A percentile compares a stretch with the other conserved stretches of the same genome.
phyloP scores from a whole-genome alignment of 768 basidiomycete genomes.

The Cystobasidium tubakii region DNA sequence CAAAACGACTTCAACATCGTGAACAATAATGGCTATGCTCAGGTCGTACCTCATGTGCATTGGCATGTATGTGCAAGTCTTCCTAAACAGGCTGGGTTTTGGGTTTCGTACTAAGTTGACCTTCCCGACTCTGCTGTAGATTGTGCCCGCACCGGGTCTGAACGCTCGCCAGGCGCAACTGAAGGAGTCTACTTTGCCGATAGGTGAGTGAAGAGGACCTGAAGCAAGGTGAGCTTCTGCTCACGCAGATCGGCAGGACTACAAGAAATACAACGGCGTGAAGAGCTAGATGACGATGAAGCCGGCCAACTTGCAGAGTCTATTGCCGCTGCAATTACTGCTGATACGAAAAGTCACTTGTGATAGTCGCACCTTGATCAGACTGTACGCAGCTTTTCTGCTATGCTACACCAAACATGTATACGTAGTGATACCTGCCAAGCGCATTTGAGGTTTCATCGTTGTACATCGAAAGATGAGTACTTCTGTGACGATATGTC shows the following conservation, averaged over 20 bases:
- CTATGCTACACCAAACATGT: not conserved
- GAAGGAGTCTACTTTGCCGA: not conserved
- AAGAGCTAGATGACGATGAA: constrained; percentile 37
- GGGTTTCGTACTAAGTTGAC: not conserved
- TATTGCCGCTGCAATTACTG: not conserved
- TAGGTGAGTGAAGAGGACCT: not conserved
- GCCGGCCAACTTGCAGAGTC: constrained; percentile 10
- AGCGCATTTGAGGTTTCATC: not conserved
- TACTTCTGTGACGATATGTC: not conserved
- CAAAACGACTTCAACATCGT: constrained; percentile 38
- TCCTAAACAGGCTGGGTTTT: not conserved
- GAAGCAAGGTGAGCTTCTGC: not conserved
- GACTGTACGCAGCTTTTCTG: not conserved
- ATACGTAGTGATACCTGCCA: not conserved
- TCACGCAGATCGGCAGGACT: not conserved
- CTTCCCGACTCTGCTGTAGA: not conserved
- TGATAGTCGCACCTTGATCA: not conserved
- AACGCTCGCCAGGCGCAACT: not conserved
- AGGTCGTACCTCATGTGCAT: constrained; percentile 52
- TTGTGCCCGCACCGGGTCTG: constrained; percentile 47
- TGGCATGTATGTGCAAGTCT: constrained; percentile 46
- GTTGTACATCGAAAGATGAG: not conserved
- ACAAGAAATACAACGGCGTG: constrained; percentile 19
- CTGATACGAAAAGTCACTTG: not conserved
- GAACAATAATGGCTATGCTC: constrained; percentile 38